Percentiles rank a stretch among this genome's conserved stretches.
phyloP scores from a whole-genome alignment of 352 stramenopile genomes.

The Globisporangium splendens region DNA sequence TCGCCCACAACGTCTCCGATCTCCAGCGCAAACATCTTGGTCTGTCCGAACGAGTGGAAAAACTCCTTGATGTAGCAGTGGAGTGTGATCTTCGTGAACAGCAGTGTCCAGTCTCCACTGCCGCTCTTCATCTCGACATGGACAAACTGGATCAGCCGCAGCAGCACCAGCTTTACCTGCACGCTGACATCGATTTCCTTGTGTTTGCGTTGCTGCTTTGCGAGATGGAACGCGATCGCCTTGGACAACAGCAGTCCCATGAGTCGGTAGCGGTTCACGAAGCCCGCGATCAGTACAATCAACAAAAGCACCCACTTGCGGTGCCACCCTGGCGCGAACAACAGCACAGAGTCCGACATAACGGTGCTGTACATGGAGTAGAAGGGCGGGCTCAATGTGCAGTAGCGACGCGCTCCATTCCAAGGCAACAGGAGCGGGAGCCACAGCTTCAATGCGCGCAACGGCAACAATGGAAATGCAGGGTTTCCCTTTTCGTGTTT shows the following conservation, averaged over 20 bases:
- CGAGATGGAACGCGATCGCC: conserved; percentile 31
- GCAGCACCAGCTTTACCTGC: conserved; percentile 39
- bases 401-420: background rate
- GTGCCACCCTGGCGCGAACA: conserved; percentile 42
- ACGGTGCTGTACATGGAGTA: background rate
- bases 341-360: background rate
- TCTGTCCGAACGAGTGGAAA: conserved; percentile 69
- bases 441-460: too few species aligned
- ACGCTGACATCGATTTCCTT: conserved; percentile 20
- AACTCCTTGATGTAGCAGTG: conserved; percentile 55
- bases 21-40: conserved; percentile 61
- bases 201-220: conserved; percentile 15
- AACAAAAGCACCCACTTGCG: conserved; percentile 59
- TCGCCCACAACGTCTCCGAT: conserved; percentile 44
- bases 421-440: too few species aligned
- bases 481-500: too few species aligned
- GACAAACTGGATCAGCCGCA: conserved; percentile 40
- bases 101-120: conserved; percentile 31
- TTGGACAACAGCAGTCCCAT: conserved; percentile 51
- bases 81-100: conserved; percentile 44
- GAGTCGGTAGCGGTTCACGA: conserved; percentile 54
- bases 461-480: too few species aligned
- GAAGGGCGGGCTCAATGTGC: background rate
- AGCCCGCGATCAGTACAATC: conserved; percentile 33
- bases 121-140: conserved; percentile 36